A percentile compares a stretch with the other conserved stretches of the same genome.
Evolutionary conservation across 192 early-diverging fungal species (phyloP).

Genomic region (Dissophora ornata): DNA sequence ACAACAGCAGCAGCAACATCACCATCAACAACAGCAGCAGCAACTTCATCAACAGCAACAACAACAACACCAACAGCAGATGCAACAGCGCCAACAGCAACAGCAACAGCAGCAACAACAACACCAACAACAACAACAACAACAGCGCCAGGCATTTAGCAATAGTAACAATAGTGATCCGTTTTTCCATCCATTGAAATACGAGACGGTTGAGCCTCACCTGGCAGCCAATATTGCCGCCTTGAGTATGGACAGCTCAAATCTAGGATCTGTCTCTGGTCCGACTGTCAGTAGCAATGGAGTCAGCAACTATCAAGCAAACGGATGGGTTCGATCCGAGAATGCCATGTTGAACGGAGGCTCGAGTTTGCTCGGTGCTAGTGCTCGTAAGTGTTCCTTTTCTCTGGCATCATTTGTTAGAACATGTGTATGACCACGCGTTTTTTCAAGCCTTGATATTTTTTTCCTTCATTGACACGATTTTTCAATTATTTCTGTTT

Average conservation of each 20-base stretch:
- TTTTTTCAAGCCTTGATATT: not conserved
- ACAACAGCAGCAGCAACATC: constrained; percentile 22
- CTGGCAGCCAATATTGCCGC: not conserved
- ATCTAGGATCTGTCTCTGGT: not conserved
- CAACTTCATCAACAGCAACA: constrained; percentile 7
- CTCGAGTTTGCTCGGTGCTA: not conserved
- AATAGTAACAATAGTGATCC: constrained; percentile 3
- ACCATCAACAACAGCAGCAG: constrained; percentile 24
- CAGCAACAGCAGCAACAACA: constrained; percentile 5
- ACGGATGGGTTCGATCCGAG: constrained; percentile 6
- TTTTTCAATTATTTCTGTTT: not conserved
- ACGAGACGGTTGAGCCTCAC: constrained; percentile 3
- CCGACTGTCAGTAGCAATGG: not conserved
- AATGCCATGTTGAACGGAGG: constrained; percentile 9
- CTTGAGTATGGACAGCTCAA: not conserved
- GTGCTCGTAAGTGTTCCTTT: constrained; percentile 9
- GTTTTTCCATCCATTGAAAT: constrained; percentile 20
- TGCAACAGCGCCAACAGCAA: constrained; percentile 17
- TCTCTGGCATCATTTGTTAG: not conserved
- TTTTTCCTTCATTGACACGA: not conserved
- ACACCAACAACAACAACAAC: constrained; percentile 32
- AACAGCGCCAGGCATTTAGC: constrained; percentile 3
- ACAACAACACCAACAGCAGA: constrained; percentile 28
- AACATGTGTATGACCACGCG: too few relatives aligned
- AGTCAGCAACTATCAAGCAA: not conserved